Evolutionary conservation across 2,329 filamentous ascomycete genomes (phyloP).

Genomic region (Endothia cerciana): DNA sequence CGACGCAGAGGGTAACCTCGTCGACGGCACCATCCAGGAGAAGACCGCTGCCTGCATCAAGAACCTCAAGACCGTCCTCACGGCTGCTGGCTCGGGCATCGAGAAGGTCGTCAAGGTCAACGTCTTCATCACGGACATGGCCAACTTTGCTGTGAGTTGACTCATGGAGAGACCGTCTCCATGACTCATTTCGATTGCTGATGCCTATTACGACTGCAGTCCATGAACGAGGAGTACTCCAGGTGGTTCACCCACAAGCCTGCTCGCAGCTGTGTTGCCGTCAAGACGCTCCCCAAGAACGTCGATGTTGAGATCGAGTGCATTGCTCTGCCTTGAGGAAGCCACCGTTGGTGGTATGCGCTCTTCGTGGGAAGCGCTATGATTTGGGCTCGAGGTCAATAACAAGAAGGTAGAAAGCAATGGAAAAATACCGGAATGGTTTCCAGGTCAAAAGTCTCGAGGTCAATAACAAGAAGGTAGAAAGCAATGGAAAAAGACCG

Average conservation of each 20-base stretch:
- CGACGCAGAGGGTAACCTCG: conserved; percentile 57
- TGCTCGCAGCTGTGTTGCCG: conserved; percentile 86
- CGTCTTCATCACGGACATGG: conserved; percentile 92
- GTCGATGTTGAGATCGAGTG: conserved; percentile 91
- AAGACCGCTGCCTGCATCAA: conserved; percentile 67
- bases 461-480: conserved; percentile 2
- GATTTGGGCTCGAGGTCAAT: neutral
- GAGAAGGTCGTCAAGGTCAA: conserved; percentile 86
- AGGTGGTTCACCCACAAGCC: conserved; percentile 85
- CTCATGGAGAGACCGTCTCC: neutral
- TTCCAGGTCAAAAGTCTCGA: neutral
- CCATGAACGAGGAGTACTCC: conserved; percentile 85
- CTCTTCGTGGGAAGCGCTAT: neutral
- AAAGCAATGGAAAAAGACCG: neutral
- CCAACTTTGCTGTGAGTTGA: conserved; percentile 69
- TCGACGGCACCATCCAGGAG: conserved; percentile 64
- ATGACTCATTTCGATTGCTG: too few species aligned
- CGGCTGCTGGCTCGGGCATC: conserved; percentile 78
- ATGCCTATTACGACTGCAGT: conserved; percentile 39
- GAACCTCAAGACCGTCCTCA: conserved; percentile 83
- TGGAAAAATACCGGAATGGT: neutral
- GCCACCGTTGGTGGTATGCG: neutral
- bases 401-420: conserved; percentile 9
- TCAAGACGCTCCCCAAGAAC: conserved; percentile 84
- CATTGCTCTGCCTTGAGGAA: conserved; percentile 68